phyloP scores from a whole-genome alignment of 495 filamentous ascomycete genomes.

The Penicillium mononematosum region DNA sequence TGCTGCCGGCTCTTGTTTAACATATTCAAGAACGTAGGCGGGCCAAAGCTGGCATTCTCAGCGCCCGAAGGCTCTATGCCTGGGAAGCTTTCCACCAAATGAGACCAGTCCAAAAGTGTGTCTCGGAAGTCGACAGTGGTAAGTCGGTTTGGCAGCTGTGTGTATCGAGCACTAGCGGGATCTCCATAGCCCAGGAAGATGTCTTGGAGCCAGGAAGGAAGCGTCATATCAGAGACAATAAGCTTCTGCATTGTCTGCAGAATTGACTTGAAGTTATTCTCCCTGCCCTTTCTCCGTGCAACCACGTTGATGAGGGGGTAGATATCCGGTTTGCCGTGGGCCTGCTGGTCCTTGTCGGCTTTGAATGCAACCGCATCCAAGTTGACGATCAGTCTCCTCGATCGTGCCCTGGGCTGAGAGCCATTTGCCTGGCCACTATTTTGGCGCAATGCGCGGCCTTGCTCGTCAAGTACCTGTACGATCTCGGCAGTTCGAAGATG shows the following conservation, averaged over 20 bases:
- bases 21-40: slow-evolving; percentile 76
- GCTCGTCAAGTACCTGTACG: slow-evolving; percentile 84
- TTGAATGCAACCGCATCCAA: slow-evolving; percentile 80
- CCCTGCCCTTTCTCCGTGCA: slow-evolving; percentile 77
- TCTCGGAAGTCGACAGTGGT: slow-evolving; percentile 83
- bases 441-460: slow-evolving; percentile 73
- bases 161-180: slow-evolving; percentile 82
- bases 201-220: slow-evolving; percentile 91
- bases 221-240: slow-evolving; percentile 77
- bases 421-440: slow-evolving; percentile 52
- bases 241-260: slow-evolving; percentile 87
- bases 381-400: slow-evolving; percentile 72
- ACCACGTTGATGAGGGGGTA: slow-evolving; percentile 88
- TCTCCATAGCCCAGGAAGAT: slow-evolving; percentile 97
- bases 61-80: slow-evolving; percentile 75
- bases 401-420: slow-evolving; percentile 50
- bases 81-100: slow-evolving; percentile 83
- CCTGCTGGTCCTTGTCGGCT: slow-evolving; percentile 64
- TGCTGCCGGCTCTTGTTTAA: slow-evolving; percentile 46
- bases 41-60: slow-evolving; percentile 70
- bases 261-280: slow-evolving; percentile 97
- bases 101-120: slow-evolving; percentile 93
- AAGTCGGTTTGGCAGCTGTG: slow-evolving; percentile 73
- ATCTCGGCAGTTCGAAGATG: slow-evolving; percentile 81
- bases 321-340: slow-evolving; percentile 67